Base-by-base conservation (phyloP, 2,329 filamentous ascomycete genomes). In the Penicillium sp. region DNA sequence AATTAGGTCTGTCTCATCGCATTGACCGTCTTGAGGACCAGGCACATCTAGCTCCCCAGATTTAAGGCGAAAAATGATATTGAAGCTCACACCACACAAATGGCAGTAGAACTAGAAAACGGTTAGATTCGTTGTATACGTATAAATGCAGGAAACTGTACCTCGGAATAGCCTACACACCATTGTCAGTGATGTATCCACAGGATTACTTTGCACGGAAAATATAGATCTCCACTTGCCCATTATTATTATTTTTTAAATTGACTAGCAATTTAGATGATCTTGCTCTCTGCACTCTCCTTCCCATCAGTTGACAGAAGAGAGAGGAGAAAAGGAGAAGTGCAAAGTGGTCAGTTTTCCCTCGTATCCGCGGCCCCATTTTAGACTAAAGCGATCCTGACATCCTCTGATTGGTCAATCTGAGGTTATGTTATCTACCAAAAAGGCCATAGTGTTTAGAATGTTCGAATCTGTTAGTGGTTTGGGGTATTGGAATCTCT, bases 71-170 rank as follows among this genome's bases (percentile, higher is more conserved):
- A 62, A 52, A 12, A 49, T 39, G 33, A 63, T 59, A 23, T 63
- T 65, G 50, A 66, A 66, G 55, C 57, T 61, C 33, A 65, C 63
- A 2, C 62, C 62, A 43, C 62, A 66, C 15, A 66, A 23, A 36
- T 66, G 60, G 50, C 62, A 63, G 33, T 57, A 47, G 6, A 59
- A 53, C 61, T 68, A 52, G 4, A 7, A 42, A 8, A 5, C 15
- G 25, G 7, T 58, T 23, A 53, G 49, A 21, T 7, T 17, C 27
- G 2, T 23, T 35, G 7, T 23, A 5, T 19, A 21, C 2, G 7
- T 15, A 15, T 1, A 9, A 17, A 29, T 1, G 3, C 4, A 17
- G 6, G 38, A 31, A 4, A 19, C 8, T 17, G 10, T 48, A 48
- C 51, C 43, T 49, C 51, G 3, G 42, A 54, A 49, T 54, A 54